These are phyloP conservation scores for Kentomonas sorsogonicus DNA, from an alignment of 208 protist genomes.

Conservation along the genomic window DNA sequence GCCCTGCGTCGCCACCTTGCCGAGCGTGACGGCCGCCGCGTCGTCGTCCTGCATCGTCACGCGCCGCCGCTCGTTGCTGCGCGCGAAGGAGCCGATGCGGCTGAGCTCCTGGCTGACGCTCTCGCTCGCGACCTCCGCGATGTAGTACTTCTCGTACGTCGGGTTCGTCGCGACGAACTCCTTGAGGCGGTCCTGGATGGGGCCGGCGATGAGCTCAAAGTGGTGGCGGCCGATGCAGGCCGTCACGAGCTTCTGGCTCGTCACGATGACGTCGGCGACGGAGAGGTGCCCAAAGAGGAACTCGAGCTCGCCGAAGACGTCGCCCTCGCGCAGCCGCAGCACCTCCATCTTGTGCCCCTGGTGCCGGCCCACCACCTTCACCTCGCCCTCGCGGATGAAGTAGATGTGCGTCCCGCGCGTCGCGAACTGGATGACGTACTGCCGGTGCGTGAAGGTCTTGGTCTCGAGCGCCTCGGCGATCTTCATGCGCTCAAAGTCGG, in stretches of 20 bases:
- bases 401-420: slow-evolving; percentile 62
- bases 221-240: slow-evolving; percentile 77
- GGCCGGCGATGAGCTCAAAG: slow-evolving; percentile 83
- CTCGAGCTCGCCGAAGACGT: slow-evolving; percentile 87
- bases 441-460: slow-evolving; percentile 44
- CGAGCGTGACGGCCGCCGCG: slow-evolving; percentile 11
- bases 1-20: slow-evolving; percentile 27
- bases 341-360: slow-evolving; percentile 59
- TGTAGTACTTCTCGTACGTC: slow-evolving; percentile 66
- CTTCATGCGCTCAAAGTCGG: slow-evolving; percentile 80
- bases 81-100: slow-evolving; percentile 27
- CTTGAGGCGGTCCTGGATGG: slow-evolving; percentile 77
- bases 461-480: slow-evolving; percentile 82
- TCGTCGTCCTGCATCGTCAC: slow-evolving; percentile 17
- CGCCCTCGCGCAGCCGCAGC: slow-evolving; percentile 45
- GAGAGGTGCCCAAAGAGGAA: slow-evolving; percentile 83
- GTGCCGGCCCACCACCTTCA: slow-evolving; percentile 70
- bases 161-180: slow-evolving; percentile 62
- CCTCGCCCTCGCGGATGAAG: slow-evolving; percentile 74
- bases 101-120: slow-evolving; percentile 59
- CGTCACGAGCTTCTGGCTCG: slow-evolving; percentile 40
- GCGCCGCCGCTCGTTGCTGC: slow-evolving; percentile 23
- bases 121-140: slow-evolving; percentile 41
- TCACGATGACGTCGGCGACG: slow-evolving; percentile 81
- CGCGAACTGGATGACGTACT: slow-evolving; percentile 77